Evolutionary conservation across 23 red algal genomes (phyloP).

Genomic region (Gracilaria caudata): DNA sequence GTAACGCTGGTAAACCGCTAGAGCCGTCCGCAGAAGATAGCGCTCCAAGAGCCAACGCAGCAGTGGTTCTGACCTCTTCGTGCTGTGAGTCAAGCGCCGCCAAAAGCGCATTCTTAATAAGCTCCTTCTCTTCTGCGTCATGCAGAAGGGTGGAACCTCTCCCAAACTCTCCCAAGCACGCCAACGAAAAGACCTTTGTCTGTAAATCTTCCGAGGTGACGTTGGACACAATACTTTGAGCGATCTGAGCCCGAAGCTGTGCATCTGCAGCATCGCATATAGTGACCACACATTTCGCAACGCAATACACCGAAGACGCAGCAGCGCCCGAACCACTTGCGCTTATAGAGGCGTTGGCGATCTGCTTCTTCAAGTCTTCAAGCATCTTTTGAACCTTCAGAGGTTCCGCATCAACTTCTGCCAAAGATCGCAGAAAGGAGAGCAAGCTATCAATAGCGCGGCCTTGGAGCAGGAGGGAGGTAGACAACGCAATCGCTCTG

Average conservation of each 20-base stretch:
- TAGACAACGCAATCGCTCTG: constrained; percentile 33
- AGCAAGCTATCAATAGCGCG: constrained; percentile 60
- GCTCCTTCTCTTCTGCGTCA: constrained; percentile 30
- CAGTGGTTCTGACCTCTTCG: constrained; percentile 76
- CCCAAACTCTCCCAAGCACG: constrained; percentile 67
- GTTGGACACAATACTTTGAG: constrained; percentile 44
- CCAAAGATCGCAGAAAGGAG: constrained; percentile 49
- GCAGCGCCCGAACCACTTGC: constrained; percentile 5
- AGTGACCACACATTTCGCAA: constrained; percentile 62
- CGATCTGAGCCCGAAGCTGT: constrained; percentile 27
- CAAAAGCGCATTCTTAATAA: constrained; percentile 39
- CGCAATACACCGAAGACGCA: constrained; percentile 37
- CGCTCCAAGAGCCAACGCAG: constrained; percentile 74
- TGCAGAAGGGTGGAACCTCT: constrained; percentile 31
- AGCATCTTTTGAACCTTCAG: constrained; percentile 51
- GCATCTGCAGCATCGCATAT: constrained; percentile 56
- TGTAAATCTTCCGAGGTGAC: constrained; percentile 26
- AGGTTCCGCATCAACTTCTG: constrained; percentile 42
- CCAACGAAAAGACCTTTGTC: constrained; percentile 43
- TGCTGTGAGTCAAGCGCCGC: constrained; percentile 53
- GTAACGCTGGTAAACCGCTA: constrained; percentile 65
- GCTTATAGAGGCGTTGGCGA: constrained; percentile 6
- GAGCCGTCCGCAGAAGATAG: constrained; percentile 61
- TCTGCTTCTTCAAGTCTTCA: constrained; percentile 35
- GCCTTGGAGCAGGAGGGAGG: constrained; percentile 75